phyloP scores from a whole-genome alignment of 2,329 filamentous ascomycete genomes.

The Scedosporium boydii region DNA sequence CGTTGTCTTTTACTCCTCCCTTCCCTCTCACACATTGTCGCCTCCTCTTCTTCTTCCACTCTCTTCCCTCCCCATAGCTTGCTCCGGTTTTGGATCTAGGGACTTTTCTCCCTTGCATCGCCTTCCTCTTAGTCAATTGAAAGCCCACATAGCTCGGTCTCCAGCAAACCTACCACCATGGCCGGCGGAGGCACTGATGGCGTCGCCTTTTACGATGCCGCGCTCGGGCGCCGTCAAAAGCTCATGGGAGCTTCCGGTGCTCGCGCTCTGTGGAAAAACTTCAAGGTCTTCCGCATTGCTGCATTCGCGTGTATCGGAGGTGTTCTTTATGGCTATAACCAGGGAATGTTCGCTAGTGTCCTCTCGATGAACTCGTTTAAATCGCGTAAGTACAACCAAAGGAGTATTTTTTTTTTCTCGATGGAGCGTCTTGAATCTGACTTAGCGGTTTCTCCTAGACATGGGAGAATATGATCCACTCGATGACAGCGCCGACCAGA shows the following conservation, averaged over 20 bases:
- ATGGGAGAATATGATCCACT: constrained; percentile 45
- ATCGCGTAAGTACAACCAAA: constrained; percentile 26
- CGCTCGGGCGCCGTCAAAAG: constrained; percentile 39
- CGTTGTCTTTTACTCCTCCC: not conserved
- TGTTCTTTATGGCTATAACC: constrained; percentile 61
- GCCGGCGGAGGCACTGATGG: constrained; percentile 2
- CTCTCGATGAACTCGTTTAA: constrained; percentile 46
- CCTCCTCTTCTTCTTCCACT: not conserved
- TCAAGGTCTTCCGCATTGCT: constrained; percentile 50
- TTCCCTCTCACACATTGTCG: not conserved
- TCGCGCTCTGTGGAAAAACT: constrained; percentile 46
- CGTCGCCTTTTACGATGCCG: constrained; percentile 14
- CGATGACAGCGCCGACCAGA: constrained; percentile 33
- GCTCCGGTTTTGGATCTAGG: not conserved
- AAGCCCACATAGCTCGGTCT: not conserved
- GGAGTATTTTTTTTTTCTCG: not conserved
- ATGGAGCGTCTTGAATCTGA: not conserved
- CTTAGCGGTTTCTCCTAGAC: constrained; percentile 22
- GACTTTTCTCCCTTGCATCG: not conserved
- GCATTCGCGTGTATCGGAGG: constrained; percentile 55
- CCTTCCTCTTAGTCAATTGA: not conserved
- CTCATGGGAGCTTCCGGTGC: constrained; percentile 45
- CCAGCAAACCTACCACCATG: not conserved
- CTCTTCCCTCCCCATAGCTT: not conserved
- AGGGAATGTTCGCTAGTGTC: constrained; percentile 68